These are phyloP conservation scores for Alisma plantagoaquatica DNA, from an alignment of 106 monocot genomes.

Conservation along the genomic window DNA sequence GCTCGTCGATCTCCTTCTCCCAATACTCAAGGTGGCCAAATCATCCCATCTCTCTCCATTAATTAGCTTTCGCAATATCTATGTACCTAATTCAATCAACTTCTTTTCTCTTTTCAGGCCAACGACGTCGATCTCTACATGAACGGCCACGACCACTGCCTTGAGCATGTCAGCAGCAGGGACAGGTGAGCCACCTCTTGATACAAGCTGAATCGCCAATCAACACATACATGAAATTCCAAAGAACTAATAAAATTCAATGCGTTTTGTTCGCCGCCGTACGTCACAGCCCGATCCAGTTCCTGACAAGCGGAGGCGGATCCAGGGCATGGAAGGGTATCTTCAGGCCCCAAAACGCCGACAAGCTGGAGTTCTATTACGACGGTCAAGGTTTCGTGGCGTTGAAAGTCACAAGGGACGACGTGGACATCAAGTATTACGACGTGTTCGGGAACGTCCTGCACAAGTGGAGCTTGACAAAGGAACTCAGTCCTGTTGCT, in stretches of 20 bases:
- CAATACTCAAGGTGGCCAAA: conserved; percentile 70
- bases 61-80: too few species aligned
- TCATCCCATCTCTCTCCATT: too few species aligned
- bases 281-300: conserved; percentile 50
- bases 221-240: too few species aligned
- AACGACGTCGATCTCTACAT: conserved; percentile 57
- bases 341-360: conserved; percentile 20
- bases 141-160: conserved; percentile 79
- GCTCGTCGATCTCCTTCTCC: conserved; percentile 52
- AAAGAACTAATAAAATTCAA: too few species aligned
- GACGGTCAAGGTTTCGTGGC: conserved; percentile 81
- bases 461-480: conserved; percentile 38
- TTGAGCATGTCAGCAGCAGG: conserved; percentile 56
- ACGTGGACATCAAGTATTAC: conserved; percentile 33
- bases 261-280: too few species aligned
- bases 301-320: conserved; percentile 64
- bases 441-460: conserved; percentile 33
- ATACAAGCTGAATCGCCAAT: too few species aligned
- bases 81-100: too few species aligned
- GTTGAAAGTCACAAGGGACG: conserved; percentile 21
- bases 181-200: conserved; percentile 74
- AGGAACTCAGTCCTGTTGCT: conserved; percentile 7
- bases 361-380: conserved; percentile 58
- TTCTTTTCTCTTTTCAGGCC: conserved; percentile 5
- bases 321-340: conserved; percentile 74